These are phyloP conservation scores for Trifolium fragiferum DNA, from an alignment of 306 rosid species.

Conservation along the genomic window DNA sequence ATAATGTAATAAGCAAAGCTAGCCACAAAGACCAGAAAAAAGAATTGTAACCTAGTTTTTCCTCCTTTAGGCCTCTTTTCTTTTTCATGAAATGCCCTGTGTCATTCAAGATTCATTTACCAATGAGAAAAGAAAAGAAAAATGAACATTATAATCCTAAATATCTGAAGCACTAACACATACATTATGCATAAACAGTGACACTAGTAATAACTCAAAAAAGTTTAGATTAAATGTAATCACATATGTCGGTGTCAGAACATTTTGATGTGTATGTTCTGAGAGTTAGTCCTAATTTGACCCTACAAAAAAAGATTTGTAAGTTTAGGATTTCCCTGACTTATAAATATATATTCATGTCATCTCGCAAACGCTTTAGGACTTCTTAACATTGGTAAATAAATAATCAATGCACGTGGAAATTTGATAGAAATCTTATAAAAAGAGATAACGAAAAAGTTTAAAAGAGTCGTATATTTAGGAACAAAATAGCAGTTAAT, in stretches of 20 bases:
- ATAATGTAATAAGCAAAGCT: conserved; percentile 79
- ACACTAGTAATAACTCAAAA: neutral
- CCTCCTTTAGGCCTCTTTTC: conserved; percentile 76
- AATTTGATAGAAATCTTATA: too few relatives aligned
- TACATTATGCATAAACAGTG: neutral
- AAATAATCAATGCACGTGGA: too few relatives aligned
- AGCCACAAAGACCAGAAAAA: conserved; percentile 55
- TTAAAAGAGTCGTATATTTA: neutral
- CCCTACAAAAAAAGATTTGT: too few relatives aligned
- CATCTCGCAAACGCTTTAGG: too few relatives aligned
- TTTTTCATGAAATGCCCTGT: too few relatives aligned
- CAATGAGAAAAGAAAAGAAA: conserved; percentile 67
- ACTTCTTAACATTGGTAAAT: too few relatives aligned
- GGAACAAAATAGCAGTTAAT: neutral
- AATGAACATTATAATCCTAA: neutral
- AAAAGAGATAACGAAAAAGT: too few relatives aligned
- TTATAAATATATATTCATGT: neutral
- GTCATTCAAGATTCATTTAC: too few relatives aligned
- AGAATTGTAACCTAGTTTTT: conserved; percentile 76
- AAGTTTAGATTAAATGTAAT: neutral
- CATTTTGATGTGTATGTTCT: neutral
- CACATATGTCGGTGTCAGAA: too few relatives aligned
- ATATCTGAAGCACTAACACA: neutral
- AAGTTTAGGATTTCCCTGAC: too few relatives aligned
- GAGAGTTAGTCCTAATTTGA: too few relatives aligned